These are phyloP conservation scores for Leccinum colubrinum DNA, from an alignment of 1,284 basidiomycete genomes.

Conservation along the genomic window DNA sequence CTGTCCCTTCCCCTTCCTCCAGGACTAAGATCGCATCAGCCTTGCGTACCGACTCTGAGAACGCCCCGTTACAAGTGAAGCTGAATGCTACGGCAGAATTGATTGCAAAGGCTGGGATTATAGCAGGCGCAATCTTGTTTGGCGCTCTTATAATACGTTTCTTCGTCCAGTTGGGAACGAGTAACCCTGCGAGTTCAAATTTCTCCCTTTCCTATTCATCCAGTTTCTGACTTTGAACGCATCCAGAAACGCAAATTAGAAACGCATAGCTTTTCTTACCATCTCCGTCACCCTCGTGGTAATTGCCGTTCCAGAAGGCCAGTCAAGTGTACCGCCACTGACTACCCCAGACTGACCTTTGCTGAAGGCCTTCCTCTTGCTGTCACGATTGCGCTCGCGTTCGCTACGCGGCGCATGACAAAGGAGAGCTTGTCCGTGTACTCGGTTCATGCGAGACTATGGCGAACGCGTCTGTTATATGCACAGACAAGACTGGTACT, in stretches of 20 bases:
- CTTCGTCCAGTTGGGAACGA: constrained; percentile 79
- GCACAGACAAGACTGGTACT: constrained; percentile 95
- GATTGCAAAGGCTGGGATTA: constrained; percentile 88
- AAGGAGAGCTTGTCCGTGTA: constrained; percentile 91
- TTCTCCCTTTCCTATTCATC: neutral
- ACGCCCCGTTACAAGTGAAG: constrained; percentile 93
- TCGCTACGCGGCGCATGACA: constrained; percentile 97
- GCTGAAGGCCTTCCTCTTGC: constrained; percentile 84
- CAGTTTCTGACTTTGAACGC: constrained; percentile 3
- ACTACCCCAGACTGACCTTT: constrained; percentile 9
- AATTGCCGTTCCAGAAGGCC: constrained; percentile 94
- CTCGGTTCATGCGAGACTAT: constrained; percentile 97
- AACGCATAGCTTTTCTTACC: constrained; percentile 87
- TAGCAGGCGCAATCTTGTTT: constrained; percentile 85
- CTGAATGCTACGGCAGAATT: constrained; percentile 91
- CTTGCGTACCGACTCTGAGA: constrained; percentile 77
- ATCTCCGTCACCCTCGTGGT: constrained; percentile 95
- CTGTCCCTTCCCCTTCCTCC: neutral
- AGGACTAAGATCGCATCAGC: constrained; percentile 41
- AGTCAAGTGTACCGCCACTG: constrained; percentile 10
- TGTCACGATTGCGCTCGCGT: constrained; percentile 93
- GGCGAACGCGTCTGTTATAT: constrained; percentile 96
- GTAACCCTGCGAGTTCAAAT: constrained; percentile 42
- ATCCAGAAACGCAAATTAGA: constrained; percentile 70
- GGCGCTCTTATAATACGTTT: constrained; percentile 89